These are phyloP conservation scores for Calocera viscosa DNA, from an alignment of 768 basidiomycete species.

Conservation along the genomic window DNA sequence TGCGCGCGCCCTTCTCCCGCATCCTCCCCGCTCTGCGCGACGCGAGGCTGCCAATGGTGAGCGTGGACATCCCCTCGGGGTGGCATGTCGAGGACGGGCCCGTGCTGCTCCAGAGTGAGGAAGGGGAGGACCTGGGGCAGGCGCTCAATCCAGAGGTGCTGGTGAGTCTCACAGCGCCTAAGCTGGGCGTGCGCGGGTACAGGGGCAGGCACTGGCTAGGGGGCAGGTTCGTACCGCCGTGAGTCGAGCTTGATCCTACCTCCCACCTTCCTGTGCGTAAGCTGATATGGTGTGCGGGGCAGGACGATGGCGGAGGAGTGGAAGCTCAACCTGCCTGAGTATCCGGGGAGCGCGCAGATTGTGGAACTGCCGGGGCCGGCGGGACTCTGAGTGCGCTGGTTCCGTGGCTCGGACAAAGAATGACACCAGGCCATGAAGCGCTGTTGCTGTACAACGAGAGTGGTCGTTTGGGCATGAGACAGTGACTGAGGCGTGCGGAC, in stretches of 20 bases:
- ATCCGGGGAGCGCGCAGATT: constrained; percentile 69
- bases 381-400: background rate
- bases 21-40: constrained; percentile 54
- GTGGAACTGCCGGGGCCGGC: constrained; percentile 47
- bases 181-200: constrained; percentile 68
- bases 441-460: too few species aligned
- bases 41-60: constrained; percentile 69
- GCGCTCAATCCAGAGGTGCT: constrained; percentile 67
- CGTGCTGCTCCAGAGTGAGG: constrained; percentile 22
- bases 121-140: constrained; percentile 24
- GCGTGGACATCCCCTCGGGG: constrained; percentile 91
- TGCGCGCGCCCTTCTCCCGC: constrained; percentile 74
- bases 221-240: constrained; percentile 87
- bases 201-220: constrained; percentile 83
- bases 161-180: constrained; percentile 87
- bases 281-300: constrained; percentile 7
- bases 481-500: too few species aligned
- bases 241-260: constrained; percentile 23
- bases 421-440: too few species aligned
- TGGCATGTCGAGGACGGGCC: constrained; percentile 87
- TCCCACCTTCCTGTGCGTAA: background rate
- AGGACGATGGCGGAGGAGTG: constrained; percentile 65
- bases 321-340: constrained; percentile 66
- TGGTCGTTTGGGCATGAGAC: too few species aligned
- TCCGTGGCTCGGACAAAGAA: too few species aligned